Percentiles rank a stretch among this genome's conserved stretches.
Evolutionary conservation across 352 stramenopile genomes (phyloP).

Genomic region (Nothophytophthora sp.): DNA sequence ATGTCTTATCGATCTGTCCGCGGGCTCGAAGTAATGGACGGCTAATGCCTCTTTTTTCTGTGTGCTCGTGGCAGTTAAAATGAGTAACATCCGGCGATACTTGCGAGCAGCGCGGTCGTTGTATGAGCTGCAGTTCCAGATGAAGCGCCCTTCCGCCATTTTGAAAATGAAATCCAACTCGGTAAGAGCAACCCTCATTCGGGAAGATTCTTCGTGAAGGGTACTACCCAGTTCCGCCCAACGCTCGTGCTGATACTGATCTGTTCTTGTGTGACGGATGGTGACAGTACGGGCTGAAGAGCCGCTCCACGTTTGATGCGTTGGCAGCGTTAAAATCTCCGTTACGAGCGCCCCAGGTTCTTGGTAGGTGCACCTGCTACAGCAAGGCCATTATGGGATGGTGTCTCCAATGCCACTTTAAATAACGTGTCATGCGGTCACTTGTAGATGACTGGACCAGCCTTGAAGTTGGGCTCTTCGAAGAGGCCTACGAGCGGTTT

Average conservation of each 20-base stretch:
- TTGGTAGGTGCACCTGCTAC: conserved; percentile 38
- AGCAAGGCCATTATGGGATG: neutral
- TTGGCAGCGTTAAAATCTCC: conserved; percentile 66
- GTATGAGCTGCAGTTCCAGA: conserved; percentile 77
- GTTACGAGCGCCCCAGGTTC: conserved; percentile 61
- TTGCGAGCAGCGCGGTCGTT: conserved; percentile 57
- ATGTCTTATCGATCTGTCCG: neutral
- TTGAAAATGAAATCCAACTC: conserved; percentile 72
- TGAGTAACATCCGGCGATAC: conserved; percentile 58
- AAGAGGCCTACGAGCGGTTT: conserved; percentile 73
- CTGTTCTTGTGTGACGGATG: neutral
- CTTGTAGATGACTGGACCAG: conserved; percentile 73
- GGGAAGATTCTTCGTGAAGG: no score
- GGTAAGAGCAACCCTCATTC: conserved; percentile 23
- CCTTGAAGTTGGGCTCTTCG: conserved; percentile 75
- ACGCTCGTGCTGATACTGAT: neutral
- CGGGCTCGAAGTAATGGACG: neutral
- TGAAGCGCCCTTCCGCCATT: conserved; percentile 71
- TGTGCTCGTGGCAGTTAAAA: conserved; percentile 42
- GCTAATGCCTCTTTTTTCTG: neutral
- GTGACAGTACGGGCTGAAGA: conserved; percentile 70
- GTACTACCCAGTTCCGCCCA: no score
- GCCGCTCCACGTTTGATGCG: conserved; percentile 65
- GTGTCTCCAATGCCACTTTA: neutral
- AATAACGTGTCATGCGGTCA: conserved; percentile 3